Base-by-base conservation (phyloP, 768 basidiomycete species). In the Xerocomellus chrysenteron region DNA sequence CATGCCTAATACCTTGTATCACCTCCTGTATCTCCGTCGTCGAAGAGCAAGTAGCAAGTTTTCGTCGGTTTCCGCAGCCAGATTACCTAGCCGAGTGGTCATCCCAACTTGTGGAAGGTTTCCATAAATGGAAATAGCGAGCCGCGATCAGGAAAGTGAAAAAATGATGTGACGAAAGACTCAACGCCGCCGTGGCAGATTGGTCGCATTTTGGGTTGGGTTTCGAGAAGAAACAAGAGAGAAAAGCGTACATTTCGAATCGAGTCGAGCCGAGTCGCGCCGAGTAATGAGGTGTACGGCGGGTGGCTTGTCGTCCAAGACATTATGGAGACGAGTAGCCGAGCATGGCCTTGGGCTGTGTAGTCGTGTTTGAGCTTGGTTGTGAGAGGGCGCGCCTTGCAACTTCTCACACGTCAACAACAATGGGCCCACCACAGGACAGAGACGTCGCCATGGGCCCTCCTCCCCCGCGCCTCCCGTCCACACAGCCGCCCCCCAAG, bases 391-490 rank as follows among this genome's bases (percentile, higher is more conserved):
- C 67, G 66, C 65, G 58, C 67, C 62, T 57, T 40, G 32, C 52
- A 24, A 47, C 63, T 71, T 73, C 59, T 64, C 69, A 52, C 69
- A 71, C 69, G 47, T 60, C 72, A n/a, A 59, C 65, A 21, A 57
- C 64, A 45, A 78, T 80, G 74, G 75, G 70, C 45, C 74, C 76
- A 7, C 65, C 75, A 4, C 68, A 74, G 48, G 80, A 83, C 60
- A 76, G 73, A 63, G 82, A 82, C 66, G 66, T 79, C 68, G 68
- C 76, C 61, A 83, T 84, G 80, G 78, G 76, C 11, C 78, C 82
- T 0, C 76, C 74, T 21, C 61, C 74, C 33, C 61, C 74, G 14
- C 75, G 76, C 62, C 55, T 68, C 50, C 64, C 73, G 16, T 49
- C 72, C 13, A 45, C 68, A 13, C 72, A 65, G 30, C 65, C 73